Base-by-base conservation (phyloP, 1,284 basidiomycete species). In the Malassezia dermatis region DNA sequence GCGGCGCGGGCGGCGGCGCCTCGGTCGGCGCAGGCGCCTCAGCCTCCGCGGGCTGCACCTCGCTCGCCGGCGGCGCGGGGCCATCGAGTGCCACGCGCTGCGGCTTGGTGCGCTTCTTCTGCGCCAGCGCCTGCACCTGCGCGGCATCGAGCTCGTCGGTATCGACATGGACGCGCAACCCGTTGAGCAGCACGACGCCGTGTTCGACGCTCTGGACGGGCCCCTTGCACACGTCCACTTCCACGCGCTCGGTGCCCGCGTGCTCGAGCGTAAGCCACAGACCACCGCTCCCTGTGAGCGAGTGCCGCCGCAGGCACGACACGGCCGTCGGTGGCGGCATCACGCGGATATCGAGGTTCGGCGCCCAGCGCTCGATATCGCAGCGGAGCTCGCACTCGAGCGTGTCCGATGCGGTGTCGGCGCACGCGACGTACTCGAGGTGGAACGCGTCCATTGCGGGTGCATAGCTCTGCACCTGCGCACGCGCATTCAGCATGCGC, bases 241-340 rank as follows among this genome's bases (percentile, higher is more conserved):
- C 82, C 1, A 81, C 81, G 40, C 83, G 77, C 5, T 91, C 79
- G 13, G 15, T 15, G 43, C 86, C 83, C 23, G 83, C 83, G 65
- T 98, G 93, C 24, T 85, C 87, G 64, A 98, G 80, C 0, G 89
- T 93, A 21, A 98, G 77, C 94, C 94, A 99, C n/a, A 95, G 77
- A 0, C 93, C 93, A 8, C 94, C 91, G 37, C 85, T 84, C 10
- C 81, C 79, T 0, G 89, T 89, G 10, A 98, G 79, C 17, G 85
- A 81, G 75, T 98, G 93, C 30, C 94, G 81, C 10, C 86, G 82
- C 17, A 98, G 80, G 57, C 86, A 89, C 1, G 85, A 83, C 34
- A 93, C 84, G 4, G 82, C 80, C 62, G 85, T 84, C 17, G 91
- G 93, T 2, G 93, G 90, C 0, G 94, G 94, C 74, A 96, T 90